Evolutionary conservation across 805 yeast genomes (phyloP), one percentile per base, ranked within the genome.

Genomic region (Jamesozyma jinghongensis): DNA sequence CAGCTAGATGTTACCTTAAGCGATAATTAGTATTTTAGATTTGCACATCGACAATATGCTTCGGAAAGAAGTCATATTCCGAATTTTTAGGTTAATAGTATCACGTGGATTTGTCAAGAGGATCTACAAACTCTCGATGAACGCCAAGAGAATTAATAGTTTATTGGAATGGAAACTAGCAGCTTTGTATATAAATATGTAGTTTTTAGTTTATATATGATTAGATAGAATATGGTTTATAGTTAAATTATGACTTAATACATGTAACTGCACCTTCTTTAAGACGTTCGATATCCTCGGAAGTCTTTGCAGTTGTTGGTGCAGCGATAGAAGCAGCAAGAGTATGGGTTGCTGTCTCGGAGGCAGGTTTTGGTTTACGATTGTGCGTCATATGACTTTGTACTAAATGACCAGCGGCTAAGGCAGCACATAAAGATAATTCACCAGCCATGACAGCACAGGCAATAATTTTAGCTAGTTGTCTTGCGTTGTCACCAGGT

Each of bases 391-490:
- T 92, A 65, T 92, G 99, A 52, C 95, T 82, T 69, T 86, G 94
- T 28, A 92, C 99, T 53, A 92, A 74, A 67, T 92, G 99, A 37
- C 99, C 99, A 26, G 97, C 97, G 10, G 98, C 97, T 51, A 92
- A 75, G 1, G 99, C 99, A 37, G 97, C 75, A 67, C 95, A 83
- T 52, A 92, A 73, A 2, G 97, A 90, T 42, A 92, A 73, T 64
- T 92, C 99, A 34, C 95, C 97, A 0, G 98, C 96, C 52, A 92
- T 75, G 16, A 92, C 98, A 28, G 94, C 90, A 40, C 94, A 79
- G 1, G 98, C 98, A 42, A 92, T 86, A 46, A 90, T 75, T 56
- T 81, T 78, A 12, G 99, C 97, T 52, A 92, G 73, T 63, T 85
- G 94, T 59, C 94, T 79, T 17, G 98, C 94, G 64, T 92, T 92